Evolutionary conservation across 441 rosid genomes (phyloP), one percentile per base, ranked within the genome.

Genomic region (Erodium moschatum): DNA sequence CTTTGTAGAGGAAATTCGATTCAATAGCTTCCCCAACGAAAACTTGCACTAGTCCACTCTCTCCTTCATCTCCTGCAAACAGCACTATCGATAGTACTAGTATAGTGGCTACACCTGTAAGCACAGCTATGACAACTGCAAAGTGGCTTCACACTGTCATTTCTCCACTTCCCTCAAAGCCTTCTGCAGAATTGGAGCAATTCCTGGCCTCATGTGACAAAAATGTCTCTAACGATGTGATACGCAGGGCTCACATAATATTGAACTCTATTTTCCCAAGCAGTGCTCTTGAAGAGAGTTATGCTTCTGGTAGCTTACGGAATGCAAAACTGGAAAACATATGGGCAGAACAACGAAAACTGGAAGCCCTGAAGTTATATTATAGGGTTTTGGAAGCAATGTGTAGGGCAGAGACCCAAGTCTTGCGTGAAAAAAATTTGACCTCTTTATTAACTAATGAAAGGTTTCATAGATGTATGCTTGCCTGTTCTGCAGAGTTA

Each of bases 391-490:
- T 94, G 74, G 97, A 91, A 80, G 92, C 99, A 67, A 90, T 94
- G 91, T 94, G 99, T 76, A 82, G 79, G 60, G 97, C 97, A 33
- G 97, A 94, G 77, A 86, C 90, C 24, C 97, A 88, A 81, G 74
- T 88, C 67, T 69, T 94, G 73, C 96, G 86, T 80, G 87, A 89
- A 44, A 81, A 67, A 66, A 94, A 94, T 81, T 81, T 94, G 81
- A 88, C 96, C 74, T 85, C 97, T 67, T 80, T 95, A 66, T 83
- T 95, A 79, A 90, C 96, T 67, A 95, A 91, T 56, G 99, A 95
- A 82, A 90, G 97, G 85, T 95, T 94, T 81, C 97, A 94, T 69
- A 88, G 99, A 77, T 94, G 99, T 71, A 91, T 91, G 97, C 95
- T 95, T 67, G 96, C 99, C 19, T 95, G 99, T 75, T 90, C 99